Base-by-base conservation (phyloP, 495 filamentous ascomycete species). In the Aspergillus biplanus region DNA sequence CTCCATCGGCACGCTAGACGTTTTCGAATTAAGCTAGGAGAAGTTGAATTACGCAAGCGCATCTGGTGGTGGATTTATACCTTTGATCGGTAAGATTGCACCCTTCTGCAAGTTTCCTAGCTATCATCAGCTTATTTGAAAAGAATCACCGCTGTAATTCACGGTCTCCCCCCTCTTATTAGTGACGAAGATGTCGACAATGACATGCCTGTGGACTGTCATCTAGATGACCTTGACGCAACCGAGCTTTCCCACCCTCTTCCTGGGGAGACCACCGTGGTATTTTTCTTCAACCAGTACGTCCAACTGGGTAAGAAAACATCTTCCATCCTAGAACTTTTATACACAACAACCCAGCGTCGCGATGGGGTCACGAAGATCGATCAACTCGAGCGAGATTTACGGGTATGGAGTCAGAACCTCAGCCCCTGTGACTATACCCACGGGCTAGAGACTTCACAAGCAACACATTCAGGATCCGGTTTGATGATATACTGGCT, bases 341-440 rank as follows among this genome's bases (percentile, higher is more conserved):
- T 52, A 31, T 52, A 52, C 31, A 52, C 49, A 11, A 52, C 49
- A 52, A 52, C 49, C 21, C 49, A 52, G 49, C 49, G 49, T 52
- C 49, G 49, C 49, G 18, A 52, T 21, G 49, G 49, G 8, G 49
- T 52, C n/a, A 11, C 49, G 15, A 56, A 56, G 33, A 56, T 56
- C 39, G 53, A 56, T 5, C 7, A 15, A 18, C 53, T 56, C 39
- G 34, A 42, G 7, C 15, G 53, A 35, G 34, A 56, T 39, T 37
- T 56, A 3, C 34, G 53, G 5, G 53, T 39, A 13, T 56, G 53
- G 53, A 56, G 53, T 35, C 53, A 56, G 33, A 39, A 56, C 21
- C 53, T 56, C 5, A 35, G 34, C 18, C n/a, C 21, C 7, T 33
- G 5, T 6, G 53, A 56, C 13, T 33, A 39, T 16, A 21, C 13